Percentiles rank a stretch among this genome's conserved stretches.
Evolutionary conservation across 257 asterid genomes (phyloP).

Genomic region (Solanum peruvianum): DNA sequence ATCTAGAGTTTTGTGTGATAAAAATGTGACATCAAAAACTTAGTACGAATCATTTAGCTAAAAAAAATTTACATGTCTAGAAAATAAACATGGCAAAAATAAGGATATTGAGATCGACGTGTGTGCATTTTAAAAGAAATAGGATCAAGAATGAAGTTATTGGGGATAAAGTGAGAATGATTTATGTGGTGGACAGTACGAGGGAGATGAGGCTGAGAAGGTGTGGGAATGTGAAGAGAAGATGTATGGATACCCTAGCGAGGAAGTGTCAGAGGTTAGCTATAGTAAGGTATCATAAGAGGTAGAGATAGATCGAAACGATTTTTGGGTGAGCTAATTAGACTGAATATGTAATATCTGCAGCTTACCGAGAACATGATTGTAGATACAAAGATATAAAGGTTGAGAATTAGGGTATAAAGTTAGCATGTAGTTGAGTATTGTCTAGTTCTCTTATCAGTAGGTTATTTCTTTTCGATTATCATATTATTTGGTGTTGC

Average conservation of each 20-base stretch:
- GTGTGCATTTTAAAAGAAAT: background rate
- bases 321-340: no score
- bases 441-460: background rate
- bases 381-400: no score
- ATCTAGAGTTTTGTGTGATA: background rate
- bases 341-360: no score
- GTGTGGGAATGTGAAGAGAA: background rate
- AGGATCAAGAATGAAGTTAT: background rate
- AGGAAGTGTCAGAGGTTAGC: background rate
- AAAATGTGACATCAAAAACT: background rate
- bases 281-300: background rate
- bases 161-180: background rate
- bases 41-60: no score
- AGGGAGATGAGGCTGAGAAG: background rate
- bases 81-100: no score
- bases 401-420: background rate
- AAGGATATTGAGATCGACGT: no score
- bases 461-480: background rate
- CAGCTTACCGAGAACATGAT: background rate
- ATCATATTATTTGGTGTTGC: background rate
- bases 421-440: background rate
- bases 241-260: background rate
- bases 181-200: background rate
- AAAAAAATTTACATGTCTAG: background rate
- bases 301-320: background rate